Evolutionary conservation across 2,329 filamentous ascomycete genomes (phyloP).

Genomic region (Xylariaceae sp.): DNA sequence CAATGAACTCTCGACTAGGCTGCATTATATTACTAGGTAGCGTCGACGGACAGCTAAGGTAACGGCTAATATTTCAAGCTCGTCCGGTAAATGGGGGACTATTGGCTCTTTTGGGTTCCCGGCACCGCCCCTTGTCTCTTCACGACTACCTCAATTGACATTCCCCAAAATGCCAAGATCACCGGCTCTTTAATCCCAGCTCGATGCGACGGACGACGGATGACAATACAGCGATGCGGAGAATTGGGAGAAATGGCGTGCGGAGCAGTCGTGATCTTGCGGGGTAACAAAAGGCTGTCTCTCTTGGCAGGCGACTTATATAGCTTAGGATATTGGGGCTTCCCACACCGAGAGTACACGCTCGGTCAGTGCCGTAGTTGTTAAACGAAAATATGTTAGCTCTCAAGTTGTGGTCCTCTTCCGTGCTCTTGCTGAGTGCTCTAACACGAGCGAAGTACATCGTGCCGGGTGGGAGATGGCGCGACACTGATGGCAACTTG

Average conservation of each 20-base stretch:
- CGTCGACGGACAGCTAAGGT: too few species aligned
- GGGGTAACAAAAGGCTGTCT: conserved; percentile 18
- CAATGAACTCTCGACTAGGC: too few species aligned
- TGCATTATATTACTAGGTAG: too few species aligned
- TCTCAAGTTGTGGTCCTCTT: conserved; percentile 9
- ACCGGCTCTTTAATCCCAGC: conserved; percentile 14
- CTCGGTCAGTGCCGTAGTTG: too few species aligned
- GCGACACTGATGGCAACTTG: conserved; percentile 60
- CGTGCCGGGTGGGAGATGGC: conserved; percentile 63
- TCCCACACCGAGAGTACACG: conserved; percentile 7
- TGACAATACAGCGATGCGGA: conserved; percentile 34
- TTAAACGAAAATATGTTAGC: conserved; percentile 9
- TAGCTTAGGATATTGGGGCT: neutral
- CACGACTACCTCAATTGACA: too few species aligned
- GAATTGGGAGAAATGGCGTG: too few species aligned
- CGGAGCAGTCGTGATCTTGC: conserved; percentile 1
- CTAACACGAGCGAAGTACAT: conserved; percentile 54
- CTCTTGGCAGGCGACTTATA: conserved; percentile 22
- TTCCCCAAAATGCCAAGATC: conserved; percentile 2
- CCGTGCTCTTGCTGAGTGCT: conserved; percentile 24
- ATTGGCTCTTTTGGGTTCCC: too few species aligned
- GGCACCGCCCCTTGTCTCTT: too few species aligned
- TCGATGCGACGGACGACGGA: conserved; percentile 20
- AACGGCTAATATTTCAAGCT: too few species aligned
- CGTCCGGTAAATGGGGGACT: too few species aligned